Evolutionary conservation across 345 rosid genomes (phyloP).

Genomic region (Schrenkiella parvula): DNA sequence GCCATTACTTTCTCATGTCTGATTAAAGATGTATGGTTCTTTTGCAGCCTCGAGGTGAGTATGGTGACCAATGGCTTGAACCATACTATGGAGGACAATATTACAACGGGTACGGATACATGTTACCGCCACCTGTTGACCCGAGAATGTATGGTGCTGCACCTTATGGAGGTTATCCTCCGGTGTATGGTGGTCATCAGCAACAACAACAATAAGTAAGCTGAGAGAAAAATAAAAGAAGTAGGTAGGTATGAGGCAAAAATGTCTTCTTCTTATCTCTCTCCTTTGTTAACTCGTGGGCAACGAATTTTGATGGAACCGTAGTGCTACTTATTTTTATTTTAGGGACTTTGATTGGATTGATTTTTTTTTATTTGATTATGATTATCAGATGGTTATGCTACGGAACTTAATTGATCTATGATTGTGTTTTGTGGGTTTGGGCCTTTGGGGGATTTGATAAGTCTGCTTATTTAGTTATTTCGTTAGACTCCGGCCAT

Average conservation of each 20-base stretch:
- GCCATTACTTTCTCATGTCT: neutral
- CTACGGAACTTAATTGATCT: neutral
- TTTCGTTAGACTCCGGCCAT: neutral
- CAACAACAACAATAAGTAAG: constrained; percentile 62
- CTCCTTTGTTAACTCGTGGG: neutral
- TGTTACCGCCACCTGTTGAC: constrained; percentile 53
- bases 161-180: constrained; percentile 75
- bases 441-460: neutral
- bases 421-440: neutral
- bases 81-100: constrained; percentile 71
- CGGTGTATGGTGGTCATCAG: constrained; percentile 70
- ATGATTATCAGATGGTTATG: neutral
- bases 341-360: constrained; percentile 24
- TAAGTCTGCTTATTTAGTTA: neutral
- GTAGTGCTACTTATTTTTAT: constrained; percentile 8
- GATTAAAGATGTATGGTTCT: neutral
- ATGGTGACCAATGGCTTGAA: constrained; percentile 69
- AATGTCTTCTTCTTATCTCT: neutral
- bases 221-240: constrained; percentile 37
- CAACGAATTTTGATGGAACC: constrained; percentile 23
- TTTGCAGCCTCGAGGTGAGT: constrained; percentile 65
- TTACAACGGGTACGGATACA: constrained; percentile 81
- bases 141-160: constrained; percentile 69
- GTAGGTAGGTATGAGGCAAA: constrained; percentile 14
- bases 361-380: constrained; percentile 20